Conservation (phyloP, 2,329 filamentous ascomycete genomes). For the Xylariaceae sp. region DNA sequence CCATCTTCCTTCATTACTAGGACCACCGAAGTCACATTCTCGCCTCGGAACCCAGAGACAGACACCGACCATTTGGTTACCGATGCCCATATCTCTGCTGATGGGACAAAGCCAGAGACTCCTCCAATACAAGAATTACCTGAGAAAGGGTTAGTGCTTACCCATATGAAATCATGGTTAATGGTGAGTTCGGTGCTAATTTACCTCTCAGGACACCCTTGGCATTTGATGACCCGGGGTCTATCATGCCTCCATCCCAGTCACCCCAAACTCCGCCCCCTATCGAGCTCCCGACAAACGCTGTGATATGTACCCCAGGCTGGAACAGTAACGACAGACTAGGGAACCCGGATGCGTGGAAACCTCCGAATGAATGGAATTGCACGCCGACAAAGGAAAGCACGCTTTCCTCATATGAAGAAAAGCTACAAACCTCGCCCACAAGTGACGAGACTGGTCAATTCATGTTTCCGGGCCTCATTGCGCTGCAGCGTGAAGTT, state of each 20-base stretch:
- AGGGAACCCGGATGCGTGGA: slow-evolving; percentile 48
- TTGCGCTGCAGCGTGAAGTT: slow-evolving; percentile 54
- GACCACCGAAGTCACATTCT: slow-evolving; percentile 43
- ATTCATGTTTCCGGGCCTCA: slow-evolving; percentile 38
- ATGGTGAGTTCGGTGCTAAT: slow-evolving; percentile 8
- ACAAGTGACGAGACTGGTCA: slow-evolving; percentile 25
- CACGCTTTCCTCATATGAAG: slow-evolving; percentile 22
- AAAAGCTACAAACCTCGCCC: slow-evolving; percentile 24
- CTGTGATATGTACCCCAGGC: slow-evolving; percentile 29
- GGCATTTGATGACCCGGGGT: slow-evolving; percentile 29
- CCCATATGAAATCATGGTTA: slow-evolving; percentile 3
- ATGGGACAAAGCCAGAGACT: slow-evolving; percentile 32
- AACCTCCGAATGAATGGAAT: slow-evolving; percentile 48
- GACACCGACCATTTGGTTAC: slow-evolving; percentile 40
- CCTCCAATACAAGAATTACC: slow-evolving; percentile 36
- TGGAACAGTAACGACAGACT: slow-evolving; percentile 31
- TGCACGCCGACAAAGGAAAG: slow-evolving; percentile 35
- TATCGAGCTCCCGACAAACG: slow-evolving; percentile 14
- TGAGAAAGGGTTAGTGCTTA: slow-evolving; percentile 33
- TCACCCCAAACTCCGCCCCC: slow-evolving; percentile 30
- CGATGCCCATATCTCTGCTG: slow-evolving; percentile 43
- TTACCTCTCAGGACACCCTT: slow-evolving; percentile 8
- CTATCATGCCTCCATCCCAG: slow-evolving; percentile 23
- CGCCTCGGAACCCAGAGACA: slow-evolving; percentile 37
- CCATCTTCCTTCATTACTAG: slow-evolving; percentile 47